A percentile compares a stretch with the other conserved stretches of the same genome.
phyloP scores from a whole-genome alignment of 495 filamentous ascomycete genomes.

The Trichoderma gamsii region DNA sequence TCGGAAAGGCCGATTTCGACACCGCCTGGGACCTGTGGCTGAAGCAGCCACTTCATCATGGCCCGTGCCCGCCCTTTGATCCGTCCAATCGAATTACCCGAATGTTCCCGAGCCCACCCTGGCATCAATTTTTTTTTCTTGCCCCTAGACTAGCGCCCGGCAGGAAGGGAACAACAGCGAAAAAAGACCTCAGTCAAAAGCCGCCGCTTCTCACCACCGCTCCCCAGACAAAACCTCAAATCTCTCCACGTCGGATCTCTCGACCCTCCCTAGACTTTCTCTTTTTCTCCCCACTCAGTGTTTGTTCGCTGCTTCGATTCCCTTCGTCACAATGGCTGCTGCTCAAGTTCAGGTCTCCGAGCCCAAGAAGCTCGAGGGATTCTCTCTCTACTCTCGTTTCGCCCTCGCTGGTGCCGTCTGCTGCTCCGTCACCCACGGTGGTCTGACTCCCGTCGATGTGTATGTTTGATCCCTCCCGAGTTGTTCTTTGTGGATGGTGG shows the following conservation, averaged over 20 bases:
- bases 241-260: slow-evolving; percentile 4
- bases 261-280: not conserved
- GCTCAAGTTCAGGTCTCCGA: slow-evolving; percentile 20
- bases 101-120: not conserved
- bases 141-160: slow-evolving; percentile 12
- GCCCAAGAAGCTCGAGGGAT: slow-evolving; percentile 38
- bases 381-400: slow-evolving; percentile 70
- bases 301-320: slow-evolving; percentile 9
- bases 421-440: slow-evolving; percentile 91
- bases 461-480: slow-evolving; percentile 47
- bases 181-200: slow-evolving; percentile 11
- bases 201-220: slow-evolving; percentile 8
- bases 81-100: slow-evolving; percentile 1
- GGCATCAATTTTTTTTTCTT: slow-evolving; percentile 10
- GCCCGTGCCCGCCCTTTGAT: not conserved
- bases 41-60: not conserved
- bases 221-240: slow-evolving; percentile 10
- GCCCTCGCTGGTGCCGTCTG: slow-evolving; percentile 90
- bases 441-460: slow-evolving; percentile 93
- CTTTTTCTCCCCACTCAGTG: slow-evolving; percentile 12
- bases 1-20: not conserved
- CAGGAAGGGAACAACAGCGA: not conserved
- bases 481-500: not conserved
- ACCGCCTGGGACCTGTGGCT: not conserved
- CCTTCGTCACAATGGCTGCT: not conserved